Evolutionary conservation across 371 early-diverging fungal species (phyloP), one percentile per base, ranked within the genome.

Genomic region (Hamiltosporidium tvaerminnensis): DNA sequence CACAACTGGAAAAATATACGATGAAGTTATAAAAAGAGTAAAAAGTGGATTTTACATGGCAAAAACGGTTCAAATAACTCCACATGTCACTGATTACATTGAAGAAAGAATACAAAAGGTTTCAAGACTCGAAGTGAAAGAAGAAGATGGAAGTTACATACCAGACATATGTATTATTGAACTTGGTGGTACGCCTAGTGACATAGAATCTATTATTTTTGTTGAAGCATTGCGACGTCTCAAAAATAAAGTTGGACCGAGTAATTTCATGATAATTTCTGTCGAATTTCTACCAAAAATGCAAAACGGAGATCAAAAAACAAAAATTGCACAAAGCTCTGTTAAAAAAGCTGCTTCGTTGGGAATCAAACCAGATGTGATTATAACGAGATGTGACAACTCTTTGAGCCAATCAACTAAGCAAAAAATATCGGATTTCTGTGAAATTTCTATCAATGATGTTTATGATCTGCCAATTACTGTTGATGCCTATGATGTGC

Each of bases 101-200:
- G 91, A 92, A 80, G 85, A 89, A 71, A 92, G 92, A 90, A 84
- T 96, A 49, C 88, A 91, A 76, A 83, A 88, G 53, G 91, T 92
- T 3, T 85, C 86, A 30, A 80, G 81, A 39, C 82, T 86, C 50
- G 85, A 91, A 33, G 85, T 91, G 16, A 87, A 88, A 61, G 83
- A 84, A 54, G 38, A 48, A n/a, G 12, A 60, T 16, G 81, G 82
- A 64, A 89, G 87, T 7, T 82, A 85, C 66, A 82, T 81, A 59
- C 93, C 96, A 35, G 95, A 93, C 75, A 87, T 94, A 47, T 92
- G 95, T 79, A 90, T 96, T 64, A 85, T 98, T 67, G 98, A 98
- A 81, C 82, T 97, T 41, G 96, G 98, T 65, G 98, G 96, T 58
- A 92, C 95, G 36, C 91, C 96, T 4, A 95, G 95, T 69, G 96